Conservation (phyloP, 2,329 filamentous ascomycete species). For the Hirsutella minnesotensis region DNA sequence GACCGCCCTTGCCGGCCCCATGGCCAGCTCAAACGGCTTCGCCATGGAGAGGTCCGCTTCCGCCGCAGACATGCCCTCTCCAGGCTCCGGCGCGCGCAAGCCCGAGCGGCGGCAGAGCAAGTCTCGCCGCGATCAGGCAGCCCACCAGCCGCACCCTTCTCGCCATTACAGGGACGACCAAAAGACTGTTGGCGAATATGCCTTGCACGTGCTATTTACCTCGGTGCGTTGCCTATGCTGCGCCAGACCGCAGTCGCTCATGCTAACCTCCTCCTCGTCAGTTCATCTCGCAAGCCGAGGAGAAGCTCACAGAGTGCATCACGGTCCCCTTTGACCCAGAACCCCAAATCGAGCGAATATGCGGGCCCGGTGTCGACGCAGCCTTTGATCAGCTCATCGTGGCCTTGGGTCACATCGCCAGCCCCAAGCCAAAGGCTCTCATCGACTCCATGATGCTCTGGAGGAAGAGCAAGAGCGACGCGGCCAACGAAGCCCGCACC, state of each 20-base stretch:
- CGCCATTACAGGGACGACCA: constrained; percentile 61
- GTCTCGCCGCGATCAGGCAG: constrained; percentile 57
- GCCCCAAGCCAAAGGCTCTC: constrained; percentile 83
- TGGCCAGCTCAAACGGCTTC: constrained; percentile 10
- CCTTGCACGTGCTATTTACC: constrained; percentile 90
- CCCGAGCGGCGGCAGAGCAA: constrained; percentile 54
- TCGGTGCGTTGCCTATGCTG: constrained; percentile 42
- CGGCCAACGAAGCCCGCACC: constrained; percentile 56
- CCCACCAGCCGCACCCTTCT: constrained; percentile 67
- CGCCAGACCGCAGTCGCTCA: neutral
- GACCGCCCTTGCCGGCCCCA: constrained; percentile 33
- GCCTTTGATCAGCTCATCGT: constrained; percentile 90
- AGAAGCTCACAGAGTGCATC: constrained; percentile 85
- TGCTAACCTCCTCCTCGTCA: constrained; percentile 19
- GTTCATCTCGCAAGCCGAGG: constrained; percentile 94
- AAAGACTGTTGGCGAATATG: constrained; percentile 96
- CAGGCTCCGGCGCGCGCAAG: constrained; percentile 37
- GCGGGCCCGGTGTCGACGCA: constrained; percentile 77
- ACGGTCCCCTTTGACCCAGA: constrained; percentile 69
- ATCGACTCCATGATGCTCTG: constrained; percentile 98
- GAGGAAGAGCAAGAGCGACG: constrained; percentile 92
- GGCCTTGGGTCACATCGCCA: constrained; percentile 87
- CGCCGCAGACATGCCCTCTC: constrained; percentile 29
- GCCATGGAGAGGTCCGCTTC: constrained; percentile 34
- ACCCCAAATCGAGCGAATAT: constrained; percentile 77